phyloP scores from a whole-genome alignment of 208 protist genomes.

The Trypanosoma caninum region DNA sequence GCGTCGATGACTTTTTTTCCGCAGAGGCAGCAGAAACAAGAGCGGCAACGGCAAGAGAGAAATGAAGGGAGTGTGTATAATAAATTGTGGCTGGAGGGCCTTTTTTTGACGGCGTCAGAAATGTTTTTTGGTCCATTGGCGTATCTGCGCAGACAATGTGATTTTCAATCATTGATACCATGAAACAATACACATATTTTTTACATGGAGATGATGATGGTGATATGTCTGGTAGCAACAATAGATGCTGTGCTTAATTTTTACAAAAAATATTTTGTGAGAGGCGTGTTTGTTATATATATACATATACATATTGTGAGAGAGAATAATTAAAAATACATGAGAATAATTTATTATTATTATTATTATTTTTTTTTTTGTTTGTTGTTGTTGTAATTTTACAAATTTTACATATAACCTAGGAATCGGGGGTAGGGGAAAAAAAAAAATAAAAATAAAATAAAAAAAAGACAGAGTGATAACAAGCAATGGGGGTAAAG shows the following conservation, averaged over 20 bases:
- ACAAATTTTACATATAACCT: not conserved
- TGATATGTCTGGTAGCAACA: too few species aligned
- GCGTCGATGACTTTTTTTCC: too few species aligned
- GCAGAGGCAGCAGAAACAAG: too few species aligned
- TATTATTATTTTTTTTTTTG: constrained; percentile 7
- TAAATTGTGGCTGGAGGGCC: constrained; percentile 43
- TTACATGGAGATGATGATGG: too few species aligned
- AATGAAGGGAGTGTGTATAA: constrained; percentile 8
- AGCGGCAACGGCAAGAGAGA: constrained; percentile 6
- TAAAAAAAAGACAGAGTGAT: constrained; percentile 3
- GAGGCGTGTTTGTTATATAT: not conserved
- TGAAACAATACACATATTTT: not conserved
- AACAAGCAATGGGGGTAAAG: constrained; percentile 72
- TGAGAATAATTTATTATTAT: not conserved
- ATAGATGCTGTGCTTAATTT: too few species aligned
- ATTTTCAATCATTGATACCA: not conserved
- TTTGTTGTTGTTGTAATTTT: constrained; percentile 2
- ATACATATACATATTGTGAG: too few species aligned
- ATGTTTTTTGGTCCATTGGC: constrained; percentile 39
- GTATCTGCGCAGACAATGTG: not conserved
- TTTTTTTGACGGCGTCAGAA: constrained; percentile 57
- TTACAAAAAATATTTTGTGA: too few species aligned
- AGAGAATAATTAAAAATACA: too few species aligned
- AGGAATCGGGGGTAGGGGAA: not conserved
- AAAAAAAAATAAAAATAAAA: constrained; percentile 12